Base-by-base conservation (phyloP, 129 eudicot species). In the Flaveria brownii region DNA sequence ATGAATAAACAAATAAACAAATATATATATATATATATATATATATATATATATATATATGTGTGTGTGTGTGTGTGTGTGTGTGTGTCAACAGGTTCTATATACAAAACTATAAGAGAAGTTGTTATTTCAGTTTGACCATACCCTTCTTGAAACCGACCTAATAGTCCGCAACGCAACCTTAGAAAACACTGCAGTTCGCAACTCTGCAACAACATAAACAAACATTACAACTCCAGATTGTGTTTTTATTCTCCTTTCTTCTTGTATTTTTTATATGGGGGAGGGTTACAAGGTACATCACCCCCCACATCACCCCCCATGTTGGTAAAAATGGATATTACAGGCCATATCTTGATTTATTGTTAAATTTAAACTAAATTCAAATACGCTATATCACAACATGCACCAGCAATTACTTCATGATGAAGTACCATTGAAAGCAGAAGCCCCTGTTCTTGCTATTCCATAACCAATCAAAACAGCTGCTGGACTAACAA, bases 131-230 rank as follows among this genome's bases (percentile, higher is more conserved):
- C 16, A 60, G 54, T 15, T 42, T 6, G 55, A 49, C 22, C 84
- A 39, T 81, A 94, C 98, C 98, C 86, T 86, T 79, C 96, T 78
- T 14, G 98, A 94, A 69, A 94, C 96, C 23, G 90, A 85, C 28
- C 98, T 89, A 68, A 94, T 94, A 28, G 98, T 94, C 78, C 97
- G 84, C 77, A 94, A 72, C 72, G 98, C 96, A 62, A 94, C 98
- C 80, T 94, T 94, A 22, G 98, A 94, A 71, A 94, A 94, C 69
- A 94, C 95, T 63, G 96, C 98, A 79, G 97, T 94, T 80, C 97
- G 85, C 84, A 94, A 83, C 85, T 94, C 98, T 94, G 86, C 54
- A 77, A 71, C 42, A 63, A 73, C 10, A 23, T 13, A 80, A 52
- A 50, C 43, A 51, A 8, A 56, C 46, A 64, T n/a, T 36, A 69